phyloP scores from a whole-genome alignment of 352 stramenopile species.

The Globisporangium yorkense region DNA sequence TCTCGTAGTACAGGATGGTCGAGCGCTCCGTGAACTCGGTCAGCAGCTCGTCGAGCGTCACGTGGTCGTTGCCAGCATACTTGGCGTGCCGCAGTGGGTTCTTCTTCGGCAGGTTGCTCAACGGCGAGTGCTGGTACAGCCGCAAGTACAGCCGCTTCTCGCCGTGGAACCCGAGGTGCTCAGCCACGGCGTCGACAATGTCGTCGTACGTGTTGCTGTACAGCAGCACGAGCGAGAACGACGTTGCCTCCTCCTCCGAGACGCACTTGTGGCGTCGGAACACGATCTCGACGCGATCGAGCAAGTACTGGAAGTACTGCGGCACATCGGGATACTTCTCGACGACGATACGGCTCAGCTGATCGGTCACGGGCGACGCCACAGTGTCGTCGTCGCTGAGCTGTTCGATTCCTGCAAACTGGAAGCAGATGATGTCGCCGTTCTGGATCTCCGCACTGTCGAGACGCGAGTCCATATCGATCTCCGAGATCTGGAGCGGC shows the following conservation, averaged over 20 bases:
- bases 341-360: not conserved
- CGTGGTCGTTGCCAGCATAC: conserved; percentile 48
- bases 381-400: conserved; percentile 6
- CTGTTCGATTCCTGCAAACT: conserved; percentile 37
- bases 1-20: conserved; percentile 66
- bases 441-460: conserved; percentile 61
- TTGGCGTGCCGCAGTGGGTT: conserved; percentile 57
- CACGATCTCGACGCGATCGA: conserved; percentile 73
- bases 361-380: not conserved
- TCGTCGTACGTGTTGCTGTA: conserved; percentile 73
- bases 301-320: conserved; percentile 77
- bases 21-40: conserved; percentile 70
- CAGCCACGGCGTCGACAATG: conserved; percentile 54
- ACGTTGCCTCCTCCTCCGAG: conserved; percentile 24
- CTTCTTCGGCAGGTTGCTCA: conserved; percentile 61
- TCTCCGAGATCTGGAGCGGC: conserved; percentile 44
- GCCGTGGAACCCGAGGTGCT: conserved; percentile 30
- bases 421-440: conserved; percentile 83
- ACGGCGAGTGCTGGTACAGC: conserved; percentile 77
- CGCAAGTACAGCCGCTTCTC: conserved; percentile 53
- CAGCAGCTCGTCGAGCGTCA: conserved; percentile 66
- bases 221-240: conserved; percentile 46
- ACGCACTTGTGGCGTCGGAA: conserved; percentile 51
- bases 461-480: conserved; percentile 46
- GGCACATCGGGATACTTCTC: conserved; percentile 66